Evolutionary conservation across 176 grass and related monocot genomes (phyloP), one percentile per base, ranked within the genome.

Genomic region (Hyparrhenia diplandra): DNA sequence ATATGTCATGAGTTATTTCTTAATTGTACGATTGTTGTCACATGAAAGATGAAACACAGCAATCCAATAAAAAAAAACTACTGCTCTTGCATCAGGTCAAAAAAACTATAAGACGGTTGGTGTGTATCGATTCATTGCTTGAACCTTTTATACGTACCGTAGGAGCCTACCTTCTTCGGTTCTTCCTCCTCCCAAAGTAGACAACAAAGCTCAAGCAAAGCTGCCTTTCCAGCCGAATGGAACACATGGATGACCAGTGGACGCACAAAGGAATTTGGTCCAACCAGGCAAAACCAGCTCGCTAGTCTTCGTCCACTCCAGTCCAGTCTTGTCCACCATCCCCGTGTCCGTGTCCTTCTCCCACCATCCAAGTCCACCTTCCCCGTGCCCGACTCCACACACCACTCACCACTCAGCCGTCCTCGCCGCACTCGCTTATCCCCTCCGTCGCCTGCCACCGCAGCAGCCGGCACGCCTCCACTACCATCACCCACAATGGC

Each of bases 351-450:
- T 67, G 52, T 77, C 52, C 29, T 32, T 4, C 13, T 60, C 78
- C 25, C 21, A 52, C 27, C 24, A 2, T 23, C 64, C 52, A 40
- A 41, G 40, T 82, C 80, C 80, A 79, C 80, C 23, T 74, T 84
- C 69, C 62, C 81, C n/a, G 69, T 80, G 81, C 81, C 75, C 75
- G 61, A 80, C 16, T 73, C 80, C 70, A 87, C 78, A 73, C 36
- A 32, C 83, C 84, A 45, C 47, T 51, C 17, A 49, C 46, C 46
- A 3, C 34, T 43, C 78, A 1, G 59, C 18, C 65, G n/a, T 64
- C 14, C 31, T 37, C 66, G 17, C 67, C 64, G 63, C 75, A 75
- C 77, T 69, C 6, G 67, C 36, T 67, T 59, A 83, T 80, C 74
- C 31, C 32, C 24, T 63, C 20, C 29, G 52, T 64, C 30, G 13